Evolutionary conservation across 441 rosid genomes (phyloP).

Genomic region (Kokia cookei): DNA sequence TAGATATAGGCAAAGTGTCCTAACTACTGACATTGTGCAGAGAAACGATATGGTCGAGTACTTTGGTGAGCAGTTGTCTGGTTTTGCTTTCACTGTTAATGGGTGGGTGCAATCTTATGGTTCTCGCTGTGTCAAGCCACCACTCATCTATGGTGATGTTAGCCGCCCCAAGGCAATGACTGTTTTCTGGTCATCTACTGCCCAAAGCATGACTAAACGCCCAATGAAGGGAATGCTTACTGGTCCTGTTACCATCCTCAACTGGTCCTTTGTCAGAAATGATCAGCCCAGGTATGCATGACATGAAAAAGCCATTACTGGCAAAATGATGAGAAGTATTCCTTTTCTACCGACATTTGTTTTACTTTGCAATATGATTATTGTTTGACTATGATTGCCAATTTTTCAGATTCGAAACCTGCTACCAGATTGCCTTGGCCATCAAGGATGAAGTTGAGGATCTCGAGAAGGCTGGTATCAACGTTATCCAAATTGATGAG

Average conservation of each 20-base stretch:
- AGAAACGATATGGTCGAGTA: constrained; percentile 38
- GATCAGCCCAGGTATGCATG: constrained; percentile 87
- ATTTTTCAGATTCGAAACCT: constrained; percentile 68
- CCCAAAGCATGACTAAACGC: constrained; percentile 94
- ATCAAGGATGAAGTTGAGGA: constrained; percentile 99
- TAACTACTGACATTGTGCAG: constrained; percentile 31
- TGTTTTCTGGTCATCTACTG: constrained; percentile 90
- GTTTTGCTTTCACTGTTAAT: constrained; percentile 56
- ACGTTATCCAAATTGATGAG: constrained; percentile 93
- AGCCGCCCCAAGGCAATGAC: constrained; percentile 99
- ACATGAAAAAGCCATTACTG: neutral
- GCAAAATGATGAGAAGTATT: neutral
- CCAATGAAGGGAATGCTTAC: constrained; percentile 99
- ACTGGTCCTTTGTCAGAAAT: constrained; percentile 95
- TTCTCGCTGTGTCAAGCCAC: constrained; percentile 98
- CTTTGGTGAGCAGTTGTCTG: constrained; percentile 10
- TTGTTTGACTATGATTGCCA: neutral
- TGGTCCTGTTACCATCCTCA: constrained; percentile 94
- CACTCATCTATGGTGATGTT: constrained; percentile 94
- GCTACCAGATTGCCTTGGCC: constrained; percentile 97
- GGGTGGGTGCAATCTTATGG: constrained; percentile 99
- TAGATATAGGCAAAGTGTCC: neutral
- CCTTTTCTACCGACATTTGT: neutral
- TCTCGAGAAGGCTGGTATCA: constrained; percentile 89
- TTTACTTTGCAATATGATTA: neutral